Evolutionary conservation across 331 rosid genomes (phyloP), one percentile per base, ranked within the genome.

Genomic region (Pyrus hybrid): DNA sequence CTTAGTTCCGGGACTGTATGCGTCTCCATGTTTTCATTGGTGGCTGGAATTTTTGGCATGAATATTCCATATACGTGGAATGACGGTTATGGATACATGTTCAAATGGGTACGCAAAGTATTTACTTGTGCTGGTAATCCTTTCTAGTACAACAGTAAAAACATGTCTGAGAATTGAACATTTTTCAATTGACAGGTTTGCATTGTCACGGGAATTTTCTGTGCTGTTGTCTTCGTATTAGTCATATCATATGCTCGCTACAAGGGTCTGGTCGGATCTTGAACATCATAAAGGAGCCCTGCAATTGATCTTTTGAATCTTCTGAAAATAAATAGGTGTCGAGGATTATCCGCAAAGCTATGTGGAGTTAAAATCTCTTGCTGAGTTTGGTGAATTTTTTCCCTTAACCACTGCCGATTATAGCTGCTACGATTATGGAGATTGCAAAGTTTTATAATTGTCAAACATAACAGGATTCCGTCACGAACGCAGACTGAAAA

Each of bases 231-330:
- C 49, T 91, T 93, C 60, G 3, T 85, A 28, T 2, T 82, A 47
- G 85, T 89, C 26, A 67, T 77, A 8, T 20, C 76, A 6, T 93
- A 86, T 37, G 93, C 98, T 70, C 97, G 89, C 79, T 25, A 51
- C 80, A 93, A 90, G 84, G 97, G 95, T 37, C 75, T 93, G 85
- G 85, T 93, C 47, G 93, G 98, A 61, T 87, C 93, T 20, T 89
- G 87, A 93, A 78, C 64, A 26, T 33, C 3, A 20, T 14, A 32
- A 65, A 72, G 29, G 72, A 77, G 62, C 74, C 26, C 35, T 8
- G 76, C 64, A 72, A 70, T 58, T 79, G 77, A 68, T 30, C 16
- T 22, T 73, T 41, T 12, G 20, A 25, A 70, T 70, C 41, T 16
- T 41, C 72, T 45, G 58, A 23, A 45, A 41, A 20, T 35, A 49